These are phyloP conservation scores for Pistacia vera DNA, from an alignment of 345 rosid species.

Conservation along the genomic window DNA sequence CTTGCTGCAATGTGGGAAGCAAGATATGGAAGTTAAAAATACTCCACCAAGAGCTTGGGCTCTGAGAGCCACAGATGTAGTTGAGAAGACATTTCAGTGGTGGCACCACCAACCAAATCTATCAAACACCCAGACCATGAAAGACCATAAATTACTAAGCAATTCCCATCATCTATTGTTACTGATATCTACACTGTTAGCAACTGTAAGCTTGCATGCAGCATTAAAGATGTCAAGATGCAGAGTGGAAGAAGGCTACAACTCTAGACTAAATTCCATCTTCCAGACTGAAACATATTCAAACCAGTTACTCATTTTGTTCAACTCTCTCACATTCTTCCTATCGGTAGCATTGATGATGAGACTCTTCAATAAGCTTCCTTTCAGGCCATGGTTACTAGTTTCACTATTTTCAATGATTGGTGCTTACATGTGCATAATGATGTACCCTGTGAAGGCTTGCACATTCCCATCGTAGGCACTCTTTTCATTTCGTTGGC, in stretches of 20 bases:
- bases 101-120: not conserved
- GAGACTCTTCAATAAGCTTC: not conserved
- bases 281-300: not conserved
- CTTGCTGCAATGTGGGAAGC: not conserved
- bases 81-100: not conserved
- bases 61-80: not conserved
- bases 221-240: not conserved
- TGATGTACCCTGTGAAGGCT: not conserved
- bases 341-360: not conserved
- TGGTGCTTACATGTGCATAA: not conserved
- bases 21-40: not conserved
- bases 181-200: not conserved
- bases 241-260: not conserved
- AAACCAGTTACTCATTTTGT: not conserved
- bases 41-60: not conserved
- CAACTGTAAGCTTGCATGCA: not conserved
- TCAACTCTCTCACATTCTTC: too few relatives aligned
- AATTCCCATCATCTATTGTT: not conserved
- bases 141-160: not conserved
- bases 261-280: not conserved
- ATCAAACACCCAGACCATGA: not conserved
- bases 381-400: not conserved
- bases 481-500: too few relatives aligned
- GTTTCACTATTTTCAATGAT: not conserved
- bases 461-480: not conserved